Conservation (phyloP, 345 rosid species). For the Aquilaria sinensis region DNA sequence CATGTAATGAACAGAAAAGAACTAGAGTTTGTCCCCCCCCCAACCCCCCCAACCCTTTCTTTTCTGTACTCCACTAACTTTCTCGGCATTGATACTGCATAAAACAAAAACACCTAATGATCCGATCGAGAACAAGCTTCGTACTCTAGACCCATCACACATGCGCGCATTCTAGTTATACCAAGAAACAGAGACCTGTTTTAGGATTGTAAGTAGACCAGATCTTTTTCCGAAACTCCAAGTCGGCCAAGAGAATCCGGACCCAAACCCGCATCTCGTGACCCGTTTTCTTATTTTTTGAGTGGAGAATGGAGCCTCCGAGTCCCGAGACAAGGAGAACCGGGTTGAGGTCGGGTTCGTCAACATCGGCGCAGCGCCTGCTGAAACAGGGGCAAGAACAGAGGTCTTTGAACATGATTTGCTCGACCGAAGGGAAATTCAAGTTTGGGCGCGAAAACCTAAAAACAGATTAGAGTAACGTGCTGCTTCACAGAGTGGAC, state of each 20-base stretch:
- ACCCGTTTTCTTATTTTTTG: constrained; percentile 48
- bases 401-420: constrained; percentile 17
- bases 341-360: constrained; percentile 43
- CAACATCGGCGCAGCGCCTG: constrained; percentile 5
- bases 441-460: too few species aligned
- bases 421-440: background rate
- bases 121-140: background rate
- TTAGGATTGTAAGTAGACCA: constrained; percentile 82
- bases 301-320: constrained; percentile 71
- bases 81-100: constrained; percentile 7
- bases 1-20: too few species aligned
- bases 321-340: constrained; percentile 73
- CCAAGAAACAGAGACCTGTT: constrained; percentile 38
- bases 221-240: constrained; percentile 63
- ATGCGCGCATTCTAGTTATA: background rate
- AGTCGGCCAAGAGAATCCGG: constrained; percentile 65
- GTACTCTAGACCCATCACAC: background rate
- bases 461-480: too few species aligned
- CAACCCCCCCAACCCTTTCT: too few species aligned
- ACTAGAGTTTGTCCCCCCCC: too few species aligned
- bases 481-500: too few species aligned
- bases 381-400: constrained; percentile 52
- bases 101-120: background rate
- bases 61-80: background rate
- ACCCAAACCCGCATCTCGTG: constrained; percentile 76